Conservation (phyloP, 1,284 basidiomycete species). For the Ganoderma meredithae region DNA sequence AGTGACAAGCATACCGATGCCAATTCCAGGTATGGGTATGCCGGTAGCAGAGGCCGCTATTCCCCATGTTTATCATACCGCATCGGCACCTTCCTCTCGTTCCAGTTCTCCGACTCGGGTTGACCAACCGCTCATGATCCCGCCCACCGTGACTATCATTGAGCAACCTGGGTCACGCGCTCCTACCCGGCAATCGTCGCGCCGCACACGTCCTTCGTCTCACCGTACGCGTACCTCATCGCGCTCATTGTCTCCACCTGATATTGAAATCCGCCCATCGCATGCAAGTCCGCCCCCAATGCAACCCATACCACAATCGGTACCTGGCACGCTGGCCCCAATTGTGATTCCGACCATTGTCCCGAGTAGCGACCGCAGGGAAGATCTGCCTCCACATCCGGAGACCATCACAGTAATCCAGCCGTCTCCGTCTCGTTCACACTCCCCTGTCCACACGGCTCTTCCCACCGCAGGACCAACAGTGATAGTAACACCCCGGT, state of each 20-base stretch:
- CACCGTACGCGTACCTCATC: background rate
- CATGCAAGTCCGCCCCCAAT: background rate
- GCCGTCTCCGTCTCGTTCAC: background rate
- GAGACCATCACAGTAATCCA: background rate
- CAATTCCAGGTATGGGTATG: background rate
- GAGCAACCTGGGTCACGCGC: background rate
- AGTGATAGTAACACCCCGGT: background rate
- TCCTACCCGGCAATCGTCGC: background rate
- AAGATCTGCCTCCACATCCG: background rate
- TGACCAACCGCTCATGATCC: background rate
- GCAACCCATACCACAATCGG: constrained; percentile 4
- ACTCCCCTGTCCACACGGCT: background rate
- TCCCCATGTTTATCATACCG: constrained; percentile 1
- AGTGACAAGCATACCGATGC: background rate
- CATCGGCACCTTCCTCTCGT: background rate
- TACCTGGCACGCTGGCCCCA: background rate
- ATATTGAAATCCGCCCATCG: background rate
- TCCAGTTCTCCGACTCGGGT: background rate
- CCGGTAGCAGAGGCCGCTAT: background rate
- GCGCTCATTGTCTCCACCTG: background rate
- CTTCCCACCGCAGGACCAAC: background rate
- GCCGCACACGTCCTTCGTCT: background rate
- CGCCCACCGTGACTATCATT: background rate
- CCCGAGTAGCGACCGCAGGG: background rate
- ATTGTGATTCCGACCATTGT: background rate